These are phyloP conservation scores for Alternaria sp. DNA, from an alignment of 2,329 filamentous ascomycete genomes.

Conservation along the genomic window DNA sequence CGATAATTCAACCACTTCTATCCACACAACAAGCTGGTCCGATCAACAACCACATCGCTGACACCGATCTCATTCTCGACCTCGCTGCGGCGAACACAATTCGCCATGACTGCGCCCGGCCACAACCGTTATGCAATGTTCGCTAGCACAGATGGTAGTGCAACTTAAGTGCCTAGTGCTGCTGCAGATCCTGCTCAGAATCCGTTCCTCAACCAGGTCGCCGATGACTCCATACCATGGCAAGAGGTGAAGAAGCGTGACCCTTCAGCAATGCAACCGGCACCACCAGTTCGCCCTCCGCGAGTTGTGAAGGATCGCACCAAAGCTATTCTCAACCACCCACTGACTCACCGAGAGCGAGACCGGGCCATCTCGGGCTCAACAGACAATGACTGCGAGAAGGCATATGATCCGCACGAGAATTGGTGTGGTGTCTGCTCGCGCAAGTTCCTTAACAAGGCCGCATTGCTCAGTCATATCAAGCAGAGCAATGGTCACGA, in stretches of 20 bases:
- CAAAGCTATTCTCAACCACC: background rate
- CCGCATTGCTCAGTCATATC: conserved; percentile 34
- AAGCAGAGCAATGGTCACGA: conserved; percentile 38
- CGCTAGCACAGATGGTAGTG: conserved; percentile 20
- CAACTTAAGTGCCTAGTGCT: conserved; percentile 2
- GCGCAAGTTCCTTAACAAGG: conserved; percentile 33
- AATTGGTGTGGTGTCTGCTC: conserved; percentile 48
- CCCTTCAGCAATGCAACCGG: conserved; percentile 6
- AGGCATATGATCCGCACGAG: conserved; percentile 29
- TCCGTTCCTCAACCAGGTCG: conserved; percentile 36
- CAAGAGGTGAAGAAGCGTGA: conserved; percentile 38
- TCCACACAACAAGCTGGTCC: background rate
- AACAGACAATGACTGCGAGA: conserved; percentile 21
- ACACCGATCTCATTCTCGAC: background rate
- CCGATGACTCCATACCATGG: conserved; percentile 36
- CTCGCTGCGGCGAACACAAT: background rate
- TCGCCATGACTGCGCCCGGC: conserved; percentile 25
- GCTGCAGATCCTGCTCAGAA: conserved; percentile 18
- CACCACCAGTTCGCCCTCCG: background rate
- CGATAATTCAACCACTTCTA: background rate
- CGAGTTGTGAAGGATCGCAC: conserved; percentile 21
- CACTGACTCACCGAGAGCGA: conserved; percentile 7
- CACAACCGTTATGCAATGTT: conserved; percentile 41
- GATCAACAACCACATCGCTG: background rate
- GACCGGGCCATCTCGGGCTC: conserved; percentile 15